phyloP scores from a whole-genome alignment of 352 stramenopile genomes.

The Aphanomyces cochlioides region DNA sequence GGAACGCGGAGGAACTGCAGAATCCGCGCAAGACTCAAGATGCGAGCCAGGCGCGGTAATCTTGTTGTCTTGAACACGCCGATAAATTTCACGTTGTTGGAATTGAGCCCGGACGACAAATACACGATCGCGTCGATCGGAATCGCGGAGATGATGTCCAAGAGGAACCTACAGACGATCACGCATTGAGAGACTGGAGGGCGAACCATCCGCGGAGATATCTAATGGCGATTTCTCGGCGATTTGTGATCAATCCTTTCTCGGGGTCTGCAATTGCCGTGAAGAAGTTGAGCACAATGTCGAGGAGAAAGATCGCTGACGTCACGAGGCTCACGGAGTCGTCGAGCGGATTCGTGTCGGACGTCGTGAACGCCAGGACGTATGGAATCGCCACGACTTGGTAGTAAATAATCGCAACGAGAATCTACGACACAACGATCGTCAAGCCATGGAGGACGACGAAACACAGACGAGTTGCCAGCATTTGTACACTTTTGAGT shows the following conservation, averaged over 20 bases:
- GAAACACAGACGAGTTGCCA: conserved; percentile 59
- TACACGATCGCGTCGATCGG: conserved; percentile 64
- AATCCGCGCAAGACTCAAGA: conserved; percentile 56
- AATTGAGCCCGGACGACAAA: conserved; percentile 40
- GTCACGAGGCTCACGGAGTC: neutral
- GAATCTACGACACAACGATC: conserved; percentile 36
- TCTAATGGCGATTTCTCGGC: conserved; percentile 46
- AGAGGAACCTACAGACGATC: conserved; percentile 52
- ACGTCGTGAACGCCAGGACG: conserved; percentile 48
- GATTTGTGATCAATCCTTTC: conserved; percentile 56
- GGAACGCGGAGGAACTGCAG: conserved; percentile 68
- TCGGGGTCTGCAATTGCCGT: conserved; percentile 45
- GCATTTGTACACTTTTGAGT: conserved; percentile 60
- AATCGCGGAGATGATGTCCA: conserved; percentile 66
- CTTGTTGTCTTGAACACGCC: conserved; percentile 63
- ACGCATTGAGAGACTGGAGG: neutral
- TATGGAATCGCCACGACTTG: conserved; percentile 69
- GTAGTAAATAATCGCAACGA: conserved; percentile 70
- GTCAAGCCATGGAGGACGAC: neutral
- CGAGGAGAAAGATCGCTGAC: conserved; percentile 56
- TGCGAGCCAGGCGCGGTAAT: conserved; percentile 56
- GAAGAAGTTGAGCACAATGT: conserved; percentile 75
- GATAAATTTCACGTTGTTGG: conserved; percentile 54
- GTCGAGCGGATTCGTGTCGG: neutral
- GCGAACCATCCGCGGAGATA: conserved; percentile 64